A percentile compares a stretch with the other conserved stretches of the same genome.
phyloP scores from a whole-genome alignment of 805 yeast genomes.

The Hagleromyces aurorensis region DNA sequence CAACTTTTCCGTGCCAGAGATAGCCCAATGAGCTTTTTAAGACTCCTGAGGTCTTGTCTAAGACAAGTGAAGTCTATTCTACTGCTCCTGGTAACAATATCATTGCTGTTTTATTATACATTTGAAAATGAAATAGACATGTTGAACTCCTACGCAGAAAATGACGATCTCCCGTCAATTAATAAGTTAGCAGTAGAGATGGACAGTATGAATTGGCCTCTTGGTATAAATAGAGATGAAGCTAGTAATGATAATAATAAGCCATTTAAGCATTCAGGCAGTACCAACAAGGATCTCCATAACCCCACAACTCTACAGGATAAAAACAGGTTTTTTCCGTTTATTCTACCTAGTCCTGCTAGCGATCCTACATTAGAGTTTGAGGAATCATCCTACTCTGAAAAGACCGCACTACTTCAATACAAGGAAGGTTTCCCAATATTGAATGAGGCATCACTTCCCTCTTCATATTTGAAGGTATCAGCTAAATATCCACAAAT shows the following conservation, averaged over 20 bases:
- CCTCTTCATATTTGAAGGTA: conserved; percentile 9
- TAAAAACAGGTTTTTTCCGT: conserved; percentile 36
- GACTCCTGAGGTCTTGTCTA: conserved; percentile 9
- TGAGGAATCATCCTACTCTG: conserved; percentile 12
- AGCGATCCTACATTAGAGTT: conserved; percentile 11
- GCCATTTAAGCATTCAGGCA: conserved; percentile 3
- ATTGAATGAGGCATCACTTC: conserved; percentile 21
- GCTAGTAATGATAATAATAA: conserved; percentile 1
- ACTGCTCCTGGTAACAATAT: conserved; percentile 23
- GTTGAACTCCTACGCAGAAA: conserved; percentile 31
- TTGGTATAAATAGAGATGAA: not conserved
- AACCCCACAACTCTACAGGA: conserved; percentile 21
- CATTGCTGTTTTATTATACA: conserved; percentile 29
- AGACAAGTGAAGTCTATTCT: conserved; percentile 24
- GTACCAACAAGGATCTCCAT: conserved; percentile 7
- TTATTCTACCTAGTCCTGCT: conserved; percentile 23
- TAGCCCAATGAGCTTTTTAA: conserved; percentile 12
- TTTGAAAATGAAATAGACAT: conserved; percentile 31
- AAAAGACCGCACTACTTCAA: conserved; percentile 14
- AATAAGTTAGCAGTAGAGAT: conserved; percentile 9
- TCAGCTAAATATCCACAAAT: conserved; percentile 19
- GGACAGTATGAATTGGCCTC: not conserved
- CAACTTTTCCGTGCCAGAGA: not conserved
- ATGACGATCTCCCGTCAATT: conserved; percentile 29
- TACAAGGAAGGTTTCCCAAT: conserved; percentile 22